These are phyloP conservation scores for Dipteronia dyeriana DNA, from an alignment of 345 rosid genomes.

Conservation along the genomic window DNA sequence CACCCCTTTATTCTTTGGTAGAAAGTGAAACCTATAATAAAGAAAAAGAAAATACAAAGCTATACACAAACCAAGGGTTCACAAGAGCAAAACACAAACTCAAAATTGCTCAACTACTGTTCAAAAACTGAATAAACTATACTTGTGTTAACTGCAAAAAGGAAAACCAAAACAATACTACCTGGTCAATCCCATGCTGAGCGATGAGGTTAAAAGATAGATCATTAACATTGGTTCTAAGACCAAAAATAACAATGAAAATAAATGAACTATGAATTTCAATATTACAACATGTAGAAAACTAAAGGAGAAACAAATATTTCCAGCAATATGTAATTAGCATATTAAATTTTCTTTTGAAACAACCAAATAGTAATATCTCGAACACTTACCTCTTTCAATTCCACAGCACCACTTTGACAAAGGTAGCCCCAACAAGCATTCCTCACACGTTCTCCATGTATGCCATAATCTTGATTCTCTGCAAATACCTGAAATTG, in stretches of 20 bases:
- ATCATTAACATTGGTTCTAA: background rate
- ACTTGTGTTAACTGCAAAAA: background rate
- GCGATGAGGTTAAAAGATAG: background rate
- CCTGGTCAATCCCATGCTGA: background rate
- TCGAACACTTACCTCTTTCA: conserved; percentile 65
- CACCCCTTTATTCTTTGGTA: background rate
- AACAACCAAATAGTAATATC: no score
- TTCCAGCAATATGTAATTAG: background rate
- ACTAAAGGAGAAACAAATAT: background rate
- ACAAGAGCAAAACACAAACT: background rate
- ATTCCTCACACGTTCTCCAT: conserved; percentile 95
- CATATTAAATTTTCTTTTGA: no score
- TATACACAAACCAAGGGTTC: background rate
- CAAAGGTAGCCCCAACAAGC: conserved; percentile 99
- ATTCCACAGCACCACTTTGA: conserved; percentile 89
- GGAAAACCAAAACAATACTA: no score
- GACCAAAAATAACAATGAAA: background rate
- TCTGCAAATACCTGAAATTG: conserved; percentile 83
- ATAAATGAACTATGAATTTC: background rate
- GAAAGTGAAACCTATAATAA: background rate
- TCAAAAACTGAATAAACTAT: background rate
- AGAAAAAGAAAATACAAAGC: background rate
- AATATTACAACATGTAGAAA: background rate
- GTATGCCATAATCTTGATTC: conserved; percentile 93
- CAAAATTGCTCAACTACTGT: background rate